Evolutionary conservation across 495 filamentous ascomycete genomes (phyloP), one percentile per base, ranked within the genome.

Genomic region (Aspergillus egyptiacus): DNA sequence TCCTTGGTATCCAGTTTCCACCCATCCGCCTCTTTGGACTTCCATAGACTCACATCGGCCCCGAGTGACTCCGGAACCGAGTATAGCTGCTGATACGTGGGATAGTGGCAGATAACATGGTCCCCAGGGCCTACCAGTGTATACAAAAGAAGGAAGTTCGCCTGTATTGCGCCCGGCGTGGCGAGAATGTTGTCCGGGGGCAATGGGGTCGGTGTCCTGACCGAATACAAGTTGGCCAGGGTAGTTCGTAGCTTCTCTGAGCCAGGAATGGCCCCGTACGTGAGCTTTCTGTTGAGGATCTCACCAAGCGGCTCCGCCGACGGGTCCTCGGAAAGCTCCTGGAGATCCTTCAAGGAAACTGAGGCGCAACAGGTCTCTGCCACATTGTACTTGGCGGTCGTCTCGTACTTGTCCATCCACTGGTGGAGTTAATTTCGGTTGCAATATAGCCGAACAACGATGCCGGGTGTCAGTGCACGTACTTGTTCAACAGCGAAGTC

Each of bases 321-420:
- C 35, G 77, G 75, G 54, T 77, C 68, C 44, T 81, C 73, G 49
- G 71, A 82, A 28, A 88, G 60, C 30, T 64, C 71, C 2, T 70
- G 69, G 2, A 95, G 77, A 19, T 91, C 79, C 25, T 85, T 72
- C 33, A 95, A 67, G 0, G 90, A 95, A 14, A 95, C 75, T 6
- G 87, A 89, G 11, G 85, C 82, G 34, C 78, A 84, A 65, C 90
- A 96, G 1, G 90, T 93, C 64, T 96, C 90, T 51, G 88, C 88
- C 38, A 90, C 79, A 62, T 95, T 94, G 62, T 89, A 79, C 23
- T 85, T 83, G 11, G 81, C 82, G 4, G 76, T 83, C 7, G 62
- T 77, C 56, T 96, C 88, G 64, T 90, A 82, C 43, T 77, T 70
- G 74, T 93, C 86, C 89, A 96, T 95, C 88, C 89, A 96, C 81